Conservation (phyloP, 1,284 basidiomycete genomes). For the Irpex rosettiformis region DNA sequence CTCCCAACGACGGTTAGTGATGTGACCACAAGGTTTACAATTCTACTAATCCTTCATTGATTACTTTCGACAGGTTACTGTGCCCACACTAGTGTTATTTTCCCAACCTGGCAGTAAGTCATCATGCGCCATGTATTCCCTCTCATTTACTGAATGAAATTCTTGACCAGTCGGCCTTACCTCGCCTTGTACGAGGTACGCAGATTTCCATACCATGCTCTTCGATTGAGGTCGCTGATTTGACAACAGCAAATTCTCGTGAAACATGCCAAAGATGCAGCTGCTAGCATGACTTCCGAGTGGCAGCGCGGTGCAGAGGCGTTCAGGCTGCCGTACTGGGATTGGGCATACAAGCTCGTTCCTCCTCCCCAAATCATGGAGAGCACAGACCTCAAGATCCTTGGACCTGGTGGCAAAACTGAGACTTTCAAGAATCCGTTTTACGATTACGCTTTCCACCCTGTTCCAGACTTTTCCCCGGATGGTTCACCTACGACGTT, state of each 20-base stretch:
- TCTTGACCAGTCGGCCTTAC: constrained; percentile 34
- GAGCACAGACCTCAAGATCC: constrained; percentile 34
- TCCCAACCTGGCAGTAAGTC: constrained; percentile 46
- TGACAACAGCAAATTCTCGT: constrained; percentile 41
- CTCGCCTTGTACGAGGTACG: constrained; percentile 45
- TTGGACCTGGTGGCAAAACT: constrained; percentile 33
- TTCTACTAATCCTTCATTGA: neutral
- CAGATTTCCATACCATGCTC: neutral
- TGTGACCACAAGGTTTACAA: neutral
- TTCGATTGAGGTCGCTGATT: neutral
- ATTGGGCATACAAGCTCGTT: constrained; percentile 43
- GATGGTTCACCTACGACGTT: neutral
- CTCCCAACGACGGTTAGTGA: constrained; percentile 14
- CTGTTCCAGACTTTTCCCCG: constrained; percentile 3
- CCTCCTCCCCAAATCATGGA: constrained; percentile 43
- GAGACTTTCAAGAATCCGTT: constrained; percentile 35
- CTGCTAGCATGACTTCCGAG: constrained; percentile 22
- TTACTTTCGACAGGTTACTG: constrained; percentile 43
- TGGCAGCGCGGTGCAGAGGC: constrained; percentile 37
- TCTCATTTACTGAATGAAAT: neutral
- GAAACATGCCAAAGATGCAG: constrained; percentile 33
- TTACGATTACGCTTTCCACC: constrained; percentile 20
- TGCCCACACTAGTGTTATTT: constrained; percentile 44
- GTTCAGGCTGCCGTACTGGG: constrained; percentile 48
- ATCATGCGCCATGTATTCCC: neutral